Conservation (phyloP, 1,284 basidiomycete species). For the Marasmius oreades region DNA sequence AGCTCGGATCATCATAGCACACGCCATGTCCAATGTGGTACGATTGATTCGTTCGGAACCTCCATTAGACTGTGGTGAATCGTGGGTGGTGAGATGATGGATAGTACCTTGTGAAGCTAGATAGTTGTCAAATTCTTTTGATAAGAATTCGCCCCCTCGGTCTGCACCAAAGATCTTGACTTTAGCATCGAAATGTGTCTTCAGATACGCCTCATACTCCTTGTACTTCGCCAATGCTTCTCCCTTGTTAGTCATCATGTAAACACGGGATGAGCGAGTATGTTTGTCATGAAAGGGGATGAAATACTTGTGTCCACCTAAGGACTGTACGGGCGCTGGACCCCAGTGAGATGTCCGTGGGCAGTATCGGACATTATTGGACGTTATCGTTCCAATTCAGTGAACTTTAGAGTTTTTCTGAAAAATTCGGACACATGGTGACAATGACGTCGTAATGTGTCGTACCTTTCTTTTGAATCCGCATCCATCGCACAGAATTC, state of each 20-base stretch:
- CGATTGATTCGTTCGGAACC: slow-evolving; percentile 29
- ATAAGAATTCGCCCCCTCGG: slow-evolving; percentile 27
- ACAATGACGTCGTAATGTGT: too few species aligned
- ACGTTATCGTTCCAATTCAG: too few species aligned
- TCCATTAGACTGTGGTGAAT: slow-evolving; percentile 33
- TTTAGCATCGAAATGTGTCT: slow-evolving; percentile 17
- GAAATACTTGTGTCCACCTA: too few species aligned
- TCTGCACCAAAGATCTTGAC: slow-evolving; percentile 26
- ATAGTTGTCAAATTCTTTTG: slow-evolving; percentile 23
- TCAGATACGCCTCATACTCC: slow-evolving; percentile 24
- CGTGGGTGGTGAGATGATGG: slow-evolving; percentile 28
- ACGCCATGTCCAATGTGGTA: slow-evolving; percentile 23
- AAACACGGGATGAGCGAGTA: too few species aligned
- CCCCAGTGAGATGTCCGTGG: too few species aligned
- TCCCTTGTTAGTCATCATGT: slow-evolving; percentile 24
- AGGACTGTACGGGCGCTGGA: too few species aligned
- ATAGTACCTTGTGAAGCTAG: slow-evolving; percentile 24
- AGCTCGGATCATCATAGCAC: slow-evolving; percentile 23
- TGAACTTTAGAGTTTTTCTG: too few species aligned
- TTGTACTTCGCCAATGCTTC: slow-evolving; percentile 23
- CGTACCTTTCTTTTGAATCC: too few species aligned
- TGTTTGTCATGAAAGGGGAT: too few species aligned
- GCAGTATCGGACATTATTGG: too few species aligned
- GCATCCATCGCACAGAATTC: too few species aligned
- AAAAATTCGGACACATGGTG: too few species aligned